Conservation (phyloP, 306 rosid genomes). For the Canavalia ensiformis region DNA sequence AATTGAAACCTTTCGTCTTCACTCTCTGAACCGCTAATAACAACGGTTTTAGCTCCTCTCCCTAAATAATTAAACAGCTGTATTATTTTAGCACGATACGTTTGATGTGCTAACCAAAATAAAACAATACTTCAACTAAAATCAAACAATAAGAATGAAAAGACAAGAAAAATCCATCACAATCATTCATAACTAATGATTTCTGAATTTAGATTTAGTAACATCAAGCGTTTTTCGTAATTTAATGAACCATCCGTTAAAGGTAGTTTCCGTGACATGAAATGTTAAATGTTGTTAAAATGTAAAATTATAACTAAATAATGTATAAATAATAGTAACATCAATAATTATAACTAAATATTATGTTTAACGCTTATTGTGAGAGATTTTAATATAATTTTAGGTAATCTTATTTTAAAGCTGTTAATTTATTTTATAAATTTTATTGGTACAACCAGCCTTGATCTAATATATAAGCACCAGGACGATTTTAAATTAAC, state of each 20-base stretch:
- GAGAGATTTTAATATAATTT: no score
- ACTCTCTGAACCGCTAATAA: neutral
- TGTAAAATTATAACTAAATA: no score
- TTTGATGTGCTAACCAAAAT: constrained; percentile 42
- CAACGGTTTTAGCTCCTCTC: neutral
- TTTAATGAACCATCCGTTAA: neutral
- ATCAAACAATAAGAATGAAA: constrained; percentile 1
- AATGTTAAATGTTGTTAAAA: no score
- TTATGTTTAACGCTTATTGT: no score
- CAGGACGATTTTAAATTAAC: no score
- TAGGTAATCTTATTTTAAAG: no score
- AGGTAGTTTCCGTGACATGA: neutral
- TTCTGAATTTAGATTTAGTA: neutral
- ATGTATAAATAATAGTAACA: no score
- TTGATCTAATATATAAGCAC: no score
- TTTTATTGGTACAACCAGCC: no score
- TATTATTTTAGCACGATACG: neutral
- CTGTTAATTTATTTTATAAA: no score
- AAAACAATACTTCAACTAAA: constrained; percentile 44
- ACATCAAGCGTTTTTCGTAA: constrained; percentile 15
- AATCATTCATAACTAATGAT: neutral
- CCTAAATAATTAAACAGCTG: neutral
- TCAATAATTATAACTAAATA: no score
- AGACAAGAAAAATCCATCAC: neutral
- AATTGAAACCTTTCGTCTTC: neutral